Evolutionary conservation across 2,329 filamentous ascomycete genomes (phyloP), one percentile per base, ranked within the genome.

Genomic region (Arthrinium puccinioides): DNA sequence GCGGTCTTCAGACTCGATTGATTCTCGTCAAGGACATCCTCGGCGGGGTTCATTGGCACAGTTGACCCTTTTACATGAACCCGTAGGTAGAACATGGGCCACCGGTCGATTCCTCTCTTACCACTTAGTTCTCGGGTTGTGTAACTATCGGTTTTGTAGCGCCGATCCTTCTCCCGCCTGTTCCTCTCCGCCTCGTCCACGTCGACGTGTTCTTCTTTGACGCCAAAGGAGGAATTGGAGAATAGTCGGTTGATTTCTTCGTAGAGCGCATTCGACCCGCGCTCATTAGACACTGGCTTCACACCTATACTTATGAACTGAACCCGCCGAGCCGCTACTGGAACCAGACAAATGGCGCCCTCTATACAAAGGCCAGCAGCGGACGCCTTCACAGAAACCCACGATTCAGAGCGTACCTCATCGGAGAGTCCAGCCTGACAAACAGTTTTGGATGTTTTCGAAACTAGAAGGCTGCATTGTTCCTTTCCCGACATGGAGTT

Each of bases 11-110:
- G 44, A 10, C 63, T 63, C 26, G 62, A 66, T 1, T 64, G 56
- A 20, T 66, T 63, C 10, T 71, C 64, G 36, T 71, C 62, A 2
- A 75, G 53, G 10, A 70, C 38, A 14, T 60, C 56, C n/a, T 66
- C 59, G 3, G 57, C 20, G n/a, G 60, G 57, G 2, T 39, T 35
- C 13, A 50, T 42, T 9, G 40, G 36, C 14, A 38, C 40, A 9
- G 11, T 32, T 19, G 29, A 24, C 15, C 43, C 41, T 9, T 27
- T 39, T 26, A 72, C 50, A 3, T 68, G 62, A 24, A 95, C 74
- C 20, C 76, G 76, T n/a, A 97, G 62, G 49, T 81, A 84, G 51
- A 95, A 97, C 80, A 90, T 90, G 0, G 90, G 88, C 79, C 87
- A 92, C 35, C 78, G 74, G 51, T 96, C 87, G 9, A 89, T 65